Conservation (phyloP, 2,329 filamentous ascomycete genomes). For the Huntiella moniliformis region DNA sequence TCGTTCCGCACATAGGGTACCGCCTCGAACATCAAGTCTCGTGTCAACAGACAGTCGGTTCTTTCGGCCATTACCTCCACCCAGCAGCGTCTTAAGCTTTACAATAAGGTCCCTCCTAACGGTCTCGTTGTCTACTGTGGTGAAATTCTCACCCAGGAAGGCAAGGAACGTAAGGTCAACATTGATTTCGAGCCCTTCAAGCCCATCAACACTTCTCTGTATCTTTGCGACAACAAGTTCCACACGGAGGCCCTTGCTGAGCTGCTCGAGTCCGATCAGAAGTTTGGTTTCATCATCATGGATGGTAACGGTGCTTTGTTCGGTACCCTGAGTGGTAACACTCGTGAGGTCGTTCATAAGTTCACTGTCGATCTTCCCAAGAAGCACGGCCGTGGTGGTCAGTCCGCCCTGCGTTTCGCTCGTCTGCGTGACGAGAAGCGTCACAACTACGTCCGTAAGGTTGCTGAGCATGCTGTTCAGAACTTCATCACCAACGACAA, state of each 20-base stretch:
- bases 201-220: conserved; percentile 98
- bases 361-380: conserved; percentile 97
- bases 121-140: conserved; percentile 97
- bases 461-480: conserved; percentile 91
- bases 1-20: conserved; percentile 46
- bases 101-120: conserved; percentile 97
- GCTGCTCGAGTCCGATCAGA: conserved; percentile 94
- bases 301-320: conserved; percentile 97
- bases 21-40: conserved; percentile 98
- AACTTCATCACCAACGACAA: conserved; percentile 99
- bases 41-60: conserved; percentile 95
- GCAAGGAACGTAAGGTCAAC: conserved; percentile 98
- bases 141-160: conserved; percentile 98
- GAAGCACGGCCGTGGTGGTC: conserved; percentile 99
- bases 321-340: conserved; percentile 92
- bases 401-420: conserved; percentile 96
- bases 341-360: conserved; percentile 90
- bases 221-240: conserved; percentile 99
- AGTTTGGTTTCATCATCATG: conserved; percentile 99
- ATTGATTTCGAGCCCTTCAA: conserved; percentile 99
- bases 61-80: conserved; percentile 97
- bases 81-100: conserved; percentile 95
- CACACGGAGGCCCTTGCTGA: conserved; percentile 95
- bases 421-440: conserved; percentile 99
- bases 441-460: conserved; percentile 99